These are phyloP conservation scores for Tetracladium maxilliforme DNA, from an alignment of 2,329 filamentous ascomycete genomes.

Conservation along the genomic window DNA sequence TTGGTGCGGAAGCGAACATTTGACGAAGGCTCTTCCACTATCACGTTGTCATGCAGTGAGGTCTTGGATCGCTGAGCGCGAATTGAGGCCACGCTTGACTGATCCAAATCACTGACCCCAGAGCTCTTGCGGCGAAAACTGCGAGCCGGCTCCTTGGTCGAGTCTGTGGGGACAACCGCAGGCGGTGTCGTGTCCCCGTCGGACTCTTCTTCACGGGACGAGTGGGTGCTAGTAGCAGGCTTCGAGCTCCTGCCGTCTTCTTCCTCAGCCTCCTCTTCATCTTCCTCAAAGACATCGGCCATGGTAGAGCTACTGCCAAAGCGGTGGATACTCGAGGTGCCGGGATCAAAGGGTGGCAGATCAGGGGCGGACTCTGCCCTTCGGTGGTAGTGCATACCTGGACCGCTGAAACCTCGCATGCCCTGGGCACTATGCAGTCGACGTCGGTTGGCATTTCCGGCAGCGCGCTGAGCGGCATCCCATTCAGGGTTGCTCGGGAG, in stretches of 20 bases:
- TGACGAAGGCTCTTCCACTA: no score
- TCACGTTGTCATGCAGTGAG: no score
- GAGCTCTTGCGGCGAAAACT: no score
- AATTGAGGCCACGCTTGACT: no score
- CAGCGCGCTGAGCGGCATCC: conserved; percentile 48
- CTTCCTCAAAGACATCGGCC: conserved; percentile 79
- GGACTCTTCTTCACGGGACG: no score
- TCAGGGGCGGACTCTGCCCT: conserved; percentile 71
- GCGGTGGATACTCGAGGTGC: conserved; percentile 40
- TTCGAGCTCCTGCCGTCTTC: conserved; percentile 23
- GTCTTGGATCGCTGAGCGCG: no score
- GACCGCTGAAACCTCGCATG: conserved; percentile 52
- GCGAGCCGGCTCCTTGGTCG: no score
- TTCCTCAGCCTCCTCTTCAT: conserved; percentile 48
- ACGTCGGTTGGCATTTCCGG: conserved; percentile 32
- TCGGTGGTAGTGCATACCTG: conserved; percentile 62
- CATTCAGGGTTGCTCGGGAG: conserved; percentile 46
- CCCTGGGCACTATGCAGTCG: conserved; percentile 65
- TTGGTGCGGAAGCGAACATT: no score
- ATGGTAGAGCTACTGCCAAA: conserved; percentile 58
- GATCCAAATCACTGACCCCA: no score
- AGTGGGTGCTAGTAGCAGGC: conserved; percentile 27
- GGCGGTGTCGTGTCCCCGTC: no score
- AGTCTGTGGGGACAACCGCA: no score
- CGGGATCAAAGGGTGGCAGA: conserved; percentile 61